phyloP scores from a whole-genome alignment of 2,329 filamentous ascomycete species.

The Incumbomyces delicatus region DNA sequence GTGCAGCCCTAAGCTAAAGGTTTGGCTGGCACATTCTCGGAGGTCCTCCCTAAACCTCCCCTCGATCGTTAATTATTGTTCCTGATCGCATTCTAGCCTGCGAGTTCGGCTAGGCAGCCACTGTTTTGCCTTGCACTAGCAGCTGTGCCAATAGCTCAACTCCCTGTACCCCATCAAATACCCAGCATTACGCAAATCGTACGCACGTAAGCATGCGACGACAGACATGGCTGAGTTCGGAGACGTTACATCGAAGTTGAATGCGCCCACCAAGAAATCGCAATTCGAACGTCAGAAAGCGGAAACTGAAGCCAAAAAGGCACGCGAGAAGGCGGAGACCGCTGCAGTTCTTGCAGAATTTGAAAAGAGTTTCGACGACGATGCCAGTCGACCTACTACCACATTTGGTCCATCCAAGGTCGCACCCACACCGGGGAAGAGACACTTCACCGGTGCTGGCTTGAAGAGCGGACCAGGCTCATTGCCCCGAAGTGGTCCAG shows the following conservation, averaged over 20 bases:
- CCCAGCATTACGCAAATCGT: not conserved
- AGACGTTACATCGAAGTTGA: conserved; percentile 66
- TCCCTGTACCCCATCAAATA: not conserved
- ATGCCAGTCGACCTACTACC: conserved; percentile 24
- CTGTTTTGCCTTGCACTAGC: conserved; percentile 4
- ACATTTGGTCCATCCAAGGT: conserved; percentile 19
- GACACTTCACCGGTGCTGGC: conserved; percentile 50
- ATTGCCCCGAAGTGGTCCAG: conserved; percentile 50
- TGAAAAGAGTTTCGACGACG: conserved; percentile 56
- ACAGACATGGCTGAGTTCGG: conserved; percentile 44
- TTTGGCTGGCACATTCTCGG: too few relatives aligned
- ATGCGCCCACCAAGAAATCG: conserved; percentile 66
- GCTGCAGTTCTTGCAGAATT: conserved; percentile 81
- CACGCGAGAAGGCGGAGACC: conserved; percentile 75
- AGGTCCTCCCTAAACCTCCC: too few relatives aligned
- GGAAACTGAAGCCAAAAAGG: conserved; percentile 79
- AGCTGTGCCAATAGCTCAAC: not conserved
- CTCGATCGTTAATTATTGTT: too few relatives aligned
- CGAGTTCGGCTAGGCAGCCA: conserved; percentile 1
- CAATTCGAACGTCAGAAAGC: conserved; percentile 81
- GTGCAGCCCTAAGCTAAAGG: too few relatives aligned
- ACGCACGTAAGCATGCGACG: not conserved
- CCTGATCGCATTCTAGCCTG: too few relatives aligned
- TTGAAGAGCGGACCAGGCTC: conserved; percentile 42
- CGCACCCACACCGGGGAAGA: conserved; percentile 39